A percentile compares a stretch with the other conserved stretches of the same genome.
These are phyloP conservation scores for Herpotrichia juniperi DNA, from an alignment of 2,329 filamentous ascomycete genomes.

Conservation along the genomic window DNA sequence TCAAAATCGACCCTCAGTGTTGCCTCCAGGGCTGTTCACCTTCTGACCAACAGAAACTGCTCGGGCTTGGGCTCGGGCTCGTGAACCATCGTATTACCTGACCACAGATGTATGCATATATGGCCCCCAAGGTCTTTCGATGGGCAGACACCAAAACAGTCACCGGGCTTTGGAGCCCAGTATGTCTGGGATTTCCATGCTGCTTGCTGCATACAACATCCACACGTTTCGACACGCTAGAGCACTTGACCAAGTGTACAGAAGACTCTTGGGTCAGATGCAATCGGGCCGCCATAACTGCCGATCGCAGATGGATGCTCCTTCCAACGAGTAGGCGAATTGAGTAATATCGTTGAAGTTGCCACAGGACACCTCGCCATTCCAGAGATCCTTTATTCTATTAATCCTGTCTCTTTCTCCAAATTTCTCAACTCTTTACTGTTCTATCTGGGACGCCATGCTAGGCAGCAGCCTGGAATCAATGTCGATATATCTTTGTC, in stretches of 20 bases:
- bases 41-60: constrained; percentile 13
- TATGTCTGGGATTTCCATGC: constrained; percentile 8
- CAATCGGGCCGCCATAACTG: background rate
- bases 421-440: no score
- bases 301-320: background rate
- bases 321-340: no score
- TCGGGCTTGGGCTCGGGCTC: background rate
- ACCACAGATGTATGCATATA: background rate
- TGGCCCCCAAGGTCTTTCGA: background rate
- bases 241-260: background rate
- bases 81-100: background rate
- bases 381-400: no score
- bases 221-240: background rate
- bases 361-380: no score
- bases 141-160: background rate
- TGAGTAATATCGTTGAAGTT: no score
- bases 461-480: no score
- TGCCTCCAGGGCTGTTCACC: constrained; percentile 6
- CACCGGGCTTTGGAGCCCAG: constrained; percentile 10
- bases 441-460: no score
- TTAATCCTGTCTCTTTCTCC: no score
- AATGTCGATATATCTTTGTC: no score
- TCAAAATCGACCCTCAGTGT: constrained; percentile 2
- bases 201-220: constrained; percentile 1
- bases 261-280: background rate